phyloP scores from a whole-genome alignment of 1,284 basidiomycete genomes.

The Ceratobasidium sp. region DNA sequence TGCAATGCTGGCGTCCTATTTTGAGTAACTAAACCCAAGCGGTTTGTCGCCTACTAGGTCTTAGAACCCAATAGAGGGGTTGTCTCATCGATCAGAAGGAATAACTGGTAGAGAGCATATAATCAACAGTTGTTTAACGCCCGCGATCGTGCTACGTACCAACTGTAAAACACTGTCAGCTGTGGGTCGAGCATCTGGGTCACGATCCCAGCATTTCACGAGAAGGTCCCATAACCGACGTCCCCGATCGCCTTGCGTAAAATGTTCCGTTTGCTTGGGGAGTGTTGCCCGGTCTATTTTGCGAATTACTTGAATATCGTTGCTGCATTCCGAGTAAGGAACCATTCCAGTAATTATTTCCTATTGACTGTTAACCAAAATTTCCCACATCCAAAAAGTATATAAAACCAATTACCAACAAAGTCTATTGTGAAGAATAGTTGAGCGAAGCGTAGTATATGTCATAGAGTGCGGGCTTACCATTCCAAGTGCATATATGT shows the following conservation, averaged over 20 bases:
- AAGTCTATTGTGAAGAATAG: no score
- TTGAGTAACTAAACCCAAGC: no score
- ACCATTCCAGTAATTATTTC: background rate
- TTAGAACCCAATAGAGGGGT: no score
- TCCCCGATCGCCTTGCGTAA: background rate
- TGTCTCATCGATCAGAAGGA: no score
- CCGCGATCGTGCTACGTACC: no score
- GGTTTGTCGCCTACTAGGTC: no score
- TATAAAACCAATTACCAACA: background rate
- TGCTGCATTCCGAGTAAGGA: background rate
- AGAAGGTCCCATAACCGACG: background rate
- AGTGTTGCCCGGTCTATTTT: background rate
- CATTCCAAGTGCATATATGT: constrained; percentile 23
- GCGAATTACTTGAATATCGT: background rate
- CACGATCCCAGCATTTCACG: background rate
- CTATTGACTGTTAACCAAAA: background rate
- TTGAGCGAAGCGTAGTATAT: no score
- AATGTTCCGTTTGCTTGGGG: background rate
- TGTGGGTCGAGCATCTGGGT: background rate
- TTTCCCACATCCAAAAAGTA: background rate
- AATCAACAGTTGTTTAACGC: no score
- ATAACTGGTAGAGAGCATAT: no score
- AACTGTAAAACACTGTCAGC: background rate
- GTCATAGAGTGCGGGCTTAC: no score
- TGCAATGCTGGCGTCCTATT: no score